Percentiles rank a stretch among this genome's conserved stretches.
These are phyloP conservation scores for Aaosphaeria pasadenensis DNA, from an alignment of 2,329 filamentous ascomycete genomes.

Conservation along the genomic window DNA sequence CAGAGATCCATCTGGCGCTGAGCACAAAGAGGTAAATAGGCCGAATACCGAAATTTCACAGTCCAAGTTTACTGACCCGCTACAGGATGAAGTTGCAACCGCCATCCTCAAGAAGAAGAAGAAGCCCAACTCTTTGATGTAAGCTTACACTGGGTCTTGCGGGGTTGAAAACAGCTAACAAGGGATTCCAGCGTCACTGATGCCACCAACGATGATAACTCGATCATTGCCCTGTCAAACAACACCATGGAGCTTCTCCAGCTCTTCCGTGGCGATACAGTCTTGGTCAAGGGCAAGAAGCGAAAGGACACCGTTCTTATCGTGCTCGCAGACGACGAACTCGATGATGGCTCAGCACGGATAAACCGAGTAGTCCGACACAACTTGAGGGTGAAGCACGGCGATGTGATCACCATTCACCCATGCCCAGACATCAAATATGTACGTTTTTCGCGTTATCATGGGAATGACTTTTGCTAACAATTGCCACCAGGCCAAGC, in stretches of 20 bases:
- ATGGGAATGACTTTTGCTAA: constrained; percentile 11
- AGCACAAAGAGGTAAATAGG: constrained; percentile 70
- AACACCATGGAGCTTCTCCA: constrained; percentile 98
- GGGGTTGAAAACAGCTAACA: constrained; percentile 24
- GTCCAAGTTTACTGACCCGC: constrained; percentile 27
- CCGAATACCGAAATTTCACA: constrained; percentile 8
- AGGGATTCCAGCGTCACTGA: constrained; percentile 77
- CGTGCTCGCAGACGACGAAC: constrained; percentile 93
- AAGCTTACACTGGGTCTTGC: constrained; percentile 36
- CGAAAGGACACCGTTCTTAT: constrained; percentile 98
- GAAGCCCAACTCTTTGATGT: constrained; percentile 99
- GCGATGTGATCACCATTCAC: constrained; percentile 95
- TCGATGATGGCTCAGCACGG: constrained; percentile 93
- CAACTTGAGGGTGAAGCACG: constrained; percentile 97
- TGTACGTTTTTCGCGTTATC: constrained; percentile 55
- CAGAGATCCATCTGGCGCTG: constrained; percentile 86
- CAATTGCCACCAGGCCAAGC: constrained; percentile 71
- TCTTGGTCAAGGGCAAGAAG: constrained; percentile 99
- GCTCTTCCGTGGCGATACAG: constrained; percentile 97
- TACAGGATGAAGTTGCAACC: constrained; percentile 80
- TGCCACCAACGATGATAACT: constrained; percentile 99
- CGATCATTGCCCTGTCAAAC: constrained; percentile 96
- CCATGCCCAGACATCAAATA: constrained; percentile 99
- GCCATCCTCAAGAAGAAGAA: constrained; percentile 99
- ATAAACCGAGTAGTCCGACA: constrained; percentile 99